These are phyloP conservation scores for Avena eriantha DNA, from an alignment of 176 grass and related monocot genomes.

Conservation along the genomic window DNA sequence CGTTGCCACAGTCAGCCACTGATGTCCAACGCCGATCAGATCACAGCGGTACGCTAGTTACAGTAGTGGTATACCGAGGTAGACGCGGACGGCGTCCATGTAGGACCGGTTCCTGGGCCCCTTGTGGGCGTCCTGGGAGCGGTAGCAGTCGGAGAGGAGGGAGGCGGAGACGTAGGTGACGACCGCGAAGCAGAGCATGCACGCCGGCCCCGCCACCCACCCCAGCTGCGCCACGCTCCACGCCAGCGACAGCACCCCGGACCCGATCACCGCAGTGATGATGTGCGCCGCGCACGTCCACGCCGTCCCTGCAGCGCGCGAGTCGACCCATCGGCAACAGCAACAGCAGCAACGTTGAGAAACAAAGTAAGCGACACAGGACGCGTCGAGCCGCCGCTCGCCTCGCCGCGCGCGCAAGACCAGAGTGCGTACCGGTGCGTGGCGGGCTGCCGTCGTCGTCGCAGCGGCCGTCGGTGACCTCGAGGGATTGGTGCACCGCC, in stretches of 20 bases:
- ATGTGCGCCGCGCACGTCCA: conserved; percentile 92
- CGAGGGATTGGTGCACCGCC: conserved; percentile 53
- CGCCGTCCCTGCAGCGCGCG: conserved; percentile 48
- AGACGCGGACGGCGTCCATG: conserved; percentile 77
- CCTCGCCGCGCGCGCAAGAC: too few species aligned
- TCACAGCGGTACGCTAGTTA: background rate
- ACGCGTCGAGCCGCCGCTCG: background rate
- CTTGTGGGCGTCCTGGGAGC: conserved; percentile 51
- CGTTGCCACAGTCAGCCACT: background rate
- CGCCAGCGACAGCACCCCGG: conserved; percentile 87
- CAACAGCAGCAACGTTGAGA: background rate
- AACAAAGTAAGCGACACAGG: background rate
- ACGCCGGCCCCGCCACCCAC: conserved; percentile 66
- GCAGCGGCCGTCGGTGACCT: conserved; percentile 29
- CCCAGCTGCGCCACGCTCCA: conserved; percentile 91
- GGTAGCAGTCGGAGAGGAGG: conserved; percentile 86
- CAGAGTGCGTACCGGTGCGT: conserved; percentile 38
- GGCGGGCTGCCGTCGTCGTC: conserved; percentile 45
- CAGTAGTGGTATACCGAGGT: conserved; percentile 60
- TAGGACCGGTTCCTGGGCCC: conserved; percentile 75
- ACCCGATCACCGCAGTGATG: conserved; percentile 95
- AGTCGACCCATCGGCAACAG: background rate
- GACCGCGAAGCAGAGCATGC: conserved; percentile 75
- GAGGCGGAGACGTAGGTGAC: conserved; percentile 84
- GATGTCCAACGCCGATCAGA: background rate